phyloP scores from a whole-genome alignment of 257 asterid genomes.

The Capsicum rhomboideum region DNA sequence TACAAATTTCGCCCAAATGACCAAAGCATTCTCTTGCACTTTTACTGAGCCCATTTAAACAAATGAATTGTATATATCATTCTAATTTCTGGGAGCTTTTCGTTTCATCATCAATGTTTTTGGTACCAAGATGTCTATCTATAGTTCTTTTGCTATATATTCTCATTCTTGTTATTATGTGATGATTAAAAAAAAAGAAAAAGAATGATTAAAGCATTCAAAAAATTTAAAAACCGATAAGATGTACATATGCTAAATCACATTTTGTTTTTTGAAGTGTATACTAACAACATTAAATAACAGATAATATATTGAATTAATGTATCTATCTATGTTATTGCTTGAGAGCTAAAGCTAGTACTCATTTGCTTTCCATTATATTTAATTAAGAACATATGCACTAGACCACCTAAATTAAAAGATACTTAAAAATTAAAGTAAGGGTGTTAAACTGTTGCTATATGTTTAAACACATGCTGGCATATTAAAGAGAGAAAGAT shows the following conservation, averaged over 20 bases:
- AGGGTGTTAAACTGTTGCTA: no score
- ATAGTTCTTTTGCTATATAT: neutral
- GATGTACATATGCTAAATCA: neutral
- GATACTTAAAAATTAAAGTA: no score
- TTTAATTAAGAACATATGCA: neutral
- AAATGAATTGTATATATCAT: neutral
- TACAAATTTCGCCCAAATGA: neutral
- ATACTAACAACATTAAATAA: neutral
- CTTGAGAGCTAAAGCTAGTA: neutral
- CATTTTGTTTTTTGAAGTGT: neutral
- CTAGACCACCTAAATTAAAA: no score
- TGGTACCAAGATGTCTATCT: neutral
- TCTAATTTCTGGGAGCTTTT: neutral
- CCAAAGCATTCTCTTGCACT: neutral
- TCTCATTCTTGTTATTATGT: neutral
- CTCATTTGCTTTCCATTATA: neutral
- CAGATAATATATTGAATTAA: no score
- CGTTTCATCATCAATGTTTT: neutral
- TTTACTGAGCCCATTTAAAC: neutral
- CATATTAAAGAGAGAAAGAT: no score
- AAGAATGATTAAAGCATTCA: neutral
- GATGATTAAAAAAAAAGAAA: neutral
- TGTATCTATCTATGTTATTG: no score
- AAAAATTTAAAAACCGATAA: neutral
- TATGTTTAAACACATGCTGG: no score